Conservation (phyloP, 805 yeast species). For the Maudiozyma saulgeensis region DNA sequence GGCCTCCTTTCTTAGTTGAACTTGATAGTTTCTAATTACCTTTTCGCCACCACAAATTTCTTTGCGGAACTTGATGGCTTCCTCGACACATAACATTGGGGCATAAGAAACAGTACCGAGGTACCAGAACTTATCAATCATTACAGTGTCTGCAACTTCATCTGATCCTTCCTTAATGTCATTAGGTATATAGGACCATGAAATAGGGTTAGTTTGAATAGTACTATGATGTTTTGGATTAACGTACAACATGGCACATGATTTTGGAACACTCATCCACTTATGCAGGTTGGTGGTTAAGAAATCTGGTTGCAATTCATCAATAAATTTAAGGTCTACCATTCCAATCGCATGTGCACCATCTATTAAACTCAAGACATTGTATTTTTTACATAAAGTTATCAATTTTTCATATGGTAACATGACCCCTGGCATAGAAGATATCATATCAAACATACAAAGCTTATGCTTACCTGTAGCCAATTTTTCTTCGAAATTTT, state of each 20-base stretch:
- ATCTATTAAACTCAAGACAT: slow-evolving; percentile 50
- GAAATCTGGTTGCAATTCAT: slow-evolving; percentile 46
- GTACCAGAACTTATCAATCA: slow-evolving; percentile 35
- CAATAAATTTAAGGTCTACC: slow-evolving; percentile 34
- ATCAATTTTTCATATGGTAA: slow-evolving; percentile 47
- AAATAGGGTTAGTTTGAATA: slow-evolving; percentile 51
- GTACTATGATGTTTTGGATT: slow-evolving; percentile 38
- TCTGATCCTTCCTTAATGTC: background rate
- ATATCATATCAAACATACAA: slow-evolving; percentile 47
- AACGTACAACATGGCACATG: slow-evolving; percentile 51
- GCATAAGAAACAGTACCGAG: slow-evolving; percentile 44
- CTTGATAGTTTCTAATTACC: slow-evolving; percentile 39
- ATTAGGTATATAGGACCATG: slow-evolving; percentile 29
- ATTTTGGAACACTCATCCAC: slow-evolving; percentile 53
- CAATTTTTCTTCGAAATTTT: slow-evolving; percentile 25
- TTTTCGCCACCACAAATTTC: slow-evolving; percentile 47
- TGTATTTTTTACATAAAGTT: slow-evolving; percentile 36
- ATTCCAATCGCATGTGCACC: slow-evolving; percentile 67
- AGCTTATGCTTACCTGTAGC: slow-evolving; percentile 27
- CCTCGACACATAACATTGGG: slow-evolving; percentile 32
- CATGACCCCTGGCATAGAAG: slow-evolving; percentile 54
- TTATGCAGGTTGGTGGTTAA: slow-evolving; percentile 57
- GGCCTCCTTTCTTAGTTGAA: slow-evolving; percentile 36
- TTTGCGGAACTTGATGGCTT: slow-evolving; percentile 45
- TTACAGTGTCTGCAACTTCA: background rate